Base-by-base conservation (phyloP, 768 basidiomycete species). In the Mycena floridula region DNA sequence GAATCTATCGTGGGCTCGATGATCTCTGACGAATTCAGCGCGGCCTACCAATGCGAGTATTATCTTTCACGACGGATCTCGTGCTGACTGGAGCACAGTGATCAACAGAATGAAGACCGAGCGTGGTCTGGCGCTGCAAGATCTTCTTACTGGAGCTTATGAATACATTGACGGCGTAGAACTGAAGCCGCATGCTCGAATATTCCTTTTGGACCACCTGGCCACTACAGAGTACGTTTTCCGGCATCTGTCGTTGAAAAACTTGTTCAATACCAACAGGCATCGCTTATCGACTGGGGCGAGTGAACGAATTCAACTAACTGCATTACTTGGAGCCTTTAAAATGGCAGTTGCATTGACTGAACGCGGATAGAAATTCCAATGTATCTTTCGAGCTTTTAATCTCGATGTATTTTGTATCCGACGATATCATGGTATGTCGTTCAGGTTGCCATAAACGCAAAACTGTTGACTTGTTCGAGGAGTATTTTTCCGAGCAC, bases 11-110 rank as follows among this genome's bases (percentile, higher is more conserved):
- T 98, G 25, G 84, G 89, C 50, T 89, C 88, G 7, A 98, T 99
- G 96, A 78, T 98, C 58, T 78, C 85, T 4, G 93, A 97, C 54
- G 93, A 96, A 55, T 98, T 98, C 53, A 92, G 91, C 1, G 93
- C 87, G 0, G 82, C 87, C 15, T 93, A 93, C 59, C 79, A 82
- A 56, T 80, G 89, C 89, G 50, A 30, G 79, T 61, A 28, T 32
- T 30, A 25, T 37, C 24, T 13, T 4, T 40, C 27, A 9, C 13
- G 23, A 23, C 30, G 40, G 15, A 2, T 2, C 23, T 37, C 15
- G 15, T 9, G 8, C 16, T 48, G 5, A 56, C 20, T 13, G 11
- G 25, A 21, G 20, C 9, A 3, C 52, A 97, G 95, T 89, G 77
- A 90, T 97, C 38, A 81, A 78, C 4, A 73, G 80, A 2, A 58